A percentile compares a stretch with the other conserved stretches of the same genome.
Evolutionary conservation across 2,329 filamentous ascomycete species (phyloP).

Genomic region (Sporothrix phasma): DNA sequence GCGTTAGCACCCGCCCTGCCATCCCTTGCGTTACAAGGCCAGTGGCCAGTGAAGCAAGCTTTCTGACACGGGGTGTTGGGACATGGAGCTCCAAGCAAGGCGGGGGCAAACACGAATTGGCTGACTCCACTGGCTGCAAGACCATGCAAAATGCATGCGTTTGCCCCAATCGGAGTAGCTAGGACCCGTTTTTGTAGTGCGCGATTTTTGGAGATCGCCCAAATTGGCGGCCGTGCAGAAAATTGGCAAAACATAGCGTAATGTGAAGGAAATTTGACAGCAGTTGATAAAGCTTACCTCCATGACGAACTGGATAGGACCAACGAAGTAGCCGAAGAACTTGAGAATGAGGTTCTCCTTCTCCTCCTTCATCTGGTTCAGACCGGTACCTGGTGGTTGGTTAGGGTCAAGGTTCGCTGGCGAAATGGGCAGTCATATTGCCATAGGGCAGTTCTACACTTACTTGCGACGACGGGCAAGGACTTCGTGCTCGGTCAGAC

Average conservation of each 20-base stretch:
- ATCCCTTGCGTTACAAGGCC: background rate
- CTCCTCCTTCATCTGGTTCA: conserved; percentile 83
- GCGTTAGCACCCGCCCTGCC: background rate
- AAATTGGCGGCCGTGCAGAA: background rate
- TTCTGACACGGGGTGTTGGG: background rate
- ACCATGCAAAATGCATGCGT: background rate
- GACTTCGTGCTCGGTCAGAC: conserved; percentile 66
- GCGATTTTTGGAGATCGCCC: conserved; percentile 15
- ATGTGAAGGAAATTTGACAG: background rate
- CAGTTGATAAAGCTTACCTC: conserved; percentile 48
- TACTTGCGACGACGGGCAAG: conserved; percentile 52
- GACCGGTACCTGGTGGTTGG: conserved; percentile 39
- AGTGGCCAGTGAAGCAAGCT: conserved; percentile 5
- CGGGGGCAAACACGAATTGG: conserved; percentile 4
- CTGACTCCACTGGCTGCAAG: background rate
- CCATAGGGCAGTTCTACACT: background rate
- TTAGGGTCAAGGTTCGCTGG: background rate
- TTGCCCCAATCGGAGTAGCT: conserved; percentile 11
- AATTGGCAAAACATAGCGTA: background rate
- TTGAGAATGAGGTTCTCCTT: conserved; percentile 78
- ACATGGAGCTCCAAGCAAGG: background rate
- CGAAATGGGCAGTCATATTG: too few relatives aligned
- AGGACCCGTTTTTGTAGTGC: background rate
- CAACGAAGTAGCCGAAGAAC: conserved; percentile 74
- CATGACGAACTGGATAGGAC: conserved; percentile 91